Evolutionary conservation across 192 early-diverging fungal genomes (phyloP).

Genomic region (Gaertneriomyces sp.): DNA sequence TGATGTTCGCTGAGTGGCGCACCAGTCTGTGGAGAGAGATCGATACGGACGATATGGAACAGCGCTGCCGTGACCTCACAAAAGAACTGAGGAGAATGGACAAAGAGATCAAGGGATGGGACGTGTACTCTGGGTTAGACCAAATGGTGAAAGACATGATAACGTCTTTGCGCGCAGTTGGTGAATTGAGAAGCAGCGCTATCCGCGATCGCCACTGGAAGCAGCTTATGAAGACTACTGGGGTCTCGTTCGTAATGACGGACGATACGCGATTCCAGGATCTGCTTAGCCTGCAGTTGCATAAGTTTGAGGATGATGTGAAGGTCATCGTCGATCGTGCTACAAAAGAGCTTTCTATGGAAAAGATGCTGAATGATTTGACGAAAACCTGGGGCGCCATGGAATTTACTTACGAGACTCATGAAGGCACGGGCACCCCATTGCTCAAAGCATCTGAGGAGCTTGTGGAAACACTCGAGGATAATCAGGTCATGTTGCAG

Average conservation of each 20-base stretch:
- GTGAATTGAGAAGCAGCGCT: conserved; percentile 59
- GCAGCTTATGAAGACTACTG: conserved; percentile 67
- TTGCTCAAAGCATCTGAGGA: conserved; percentile 59
- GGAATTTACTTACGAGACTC: conserved; percentile 65
- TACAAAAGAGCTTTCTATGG: conserved; percentile 64
- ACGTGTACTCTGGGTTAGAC: conserved; percentile 60
- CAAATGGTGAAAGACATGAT: conserved; percentile 69
- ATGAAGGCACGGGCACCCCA: conserved; percentile 50
- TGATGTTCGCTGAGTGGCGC: conserved; percentile 62
- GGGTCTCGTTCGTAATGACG: conserved; percentile 61
- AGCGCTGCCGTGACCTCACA: conserved; percentile 51
- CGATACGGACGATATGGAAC: conserved; percentile 63
- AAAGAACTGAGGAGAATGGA: conserved; percentile 64
- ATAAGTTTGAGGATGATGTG: conserved; percentile 66
- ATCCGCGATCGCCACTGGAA: conserved; percentile 69
- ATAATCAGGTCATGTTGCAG: conserved; percentile 68
- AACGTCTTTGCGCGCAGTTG: conserved; percentile 58
- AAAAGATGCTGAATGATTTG: conserved; percentile 65
- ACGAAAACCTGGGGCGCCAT: conserved; percentile 59
- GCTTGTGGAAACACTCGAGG: conserved; percentile 62
- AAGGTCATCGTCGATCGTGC: conserved; percentile 64
- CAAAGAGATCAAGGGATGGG: conserved; percentile 68
- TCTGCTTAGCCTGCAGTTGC: conserved; percentile 56
- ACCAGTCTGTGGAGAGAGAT: conserved; percentile 61
- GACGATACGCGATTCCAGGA: conserved; percentile 68